These are phyloP conservation scores for Pisolithus microcarpus DNA, from an alignment of 768 basidiomycete genomes.

Conservation along the genomic window DNA sequence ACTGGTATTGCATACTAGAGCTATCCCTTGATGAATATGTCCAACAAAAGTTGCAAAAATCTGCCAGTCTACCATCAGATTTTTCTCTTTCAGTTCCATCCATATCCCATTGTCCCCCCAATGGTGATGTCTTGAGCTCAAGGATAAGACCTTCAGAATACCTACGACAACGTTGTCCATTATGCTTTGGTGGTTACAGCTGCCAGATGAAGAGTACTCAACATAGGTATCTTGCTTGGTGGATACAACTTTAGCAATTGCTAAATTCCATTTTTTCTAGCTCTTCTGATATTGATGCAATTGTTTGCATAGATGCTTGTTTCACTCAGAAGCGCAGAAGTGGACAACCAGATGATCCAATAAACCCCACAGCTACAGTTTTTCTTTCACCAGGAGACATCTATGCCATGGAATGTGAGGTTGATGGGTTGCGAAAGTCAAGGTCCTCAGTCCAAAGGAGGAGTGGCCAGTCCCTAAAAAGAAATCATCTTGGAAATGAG, in stretches of 20 bases:
- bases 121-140: not conserved
- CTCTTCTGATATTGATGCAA: slow-evolving; percentile 17
- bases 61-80: not conserved
- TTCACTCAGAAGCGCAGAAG: slow-evolving; percentile 28
- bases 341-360: slow-evolving; percentile 3
- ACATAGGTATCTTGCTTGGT: slow-evolving; percentile 1
- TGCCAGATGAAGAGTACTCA: not conserved
- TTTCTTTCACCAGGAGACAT: slow-evolving; percentile 14
- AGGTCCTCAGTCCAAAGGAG: not conserved
- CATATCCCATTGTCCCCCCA: not conserved
- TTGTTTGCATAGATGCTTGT: slow-evolving; percentile 29
- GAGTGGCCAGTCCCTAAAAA: not conserved
- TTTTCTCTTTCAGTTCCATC: not conserved
- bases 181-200: slow-evolving; percentile 18
- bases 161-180: slow-evolving; percentile 17
- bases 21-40: slow-evolving; percentile 8
- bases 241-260: not conserved
- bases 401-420: not conserved
- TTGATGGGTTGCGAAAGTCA: not conserved
- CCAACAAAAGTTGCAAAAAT: not conserved
- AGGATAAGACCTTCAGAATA: slow-evolving; percentile 11
- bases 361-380: slow-evolving; percentile 9
- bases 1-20: slow-evolving; percentile 20
- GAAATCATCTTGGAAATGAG: not conserved
- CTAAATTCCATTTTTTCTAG: not conserved